Evolutionary conservation across 495 filamentous ascomycete genomes (phyloP).

Genomic region (Xeromyces bisporus): DNA sequence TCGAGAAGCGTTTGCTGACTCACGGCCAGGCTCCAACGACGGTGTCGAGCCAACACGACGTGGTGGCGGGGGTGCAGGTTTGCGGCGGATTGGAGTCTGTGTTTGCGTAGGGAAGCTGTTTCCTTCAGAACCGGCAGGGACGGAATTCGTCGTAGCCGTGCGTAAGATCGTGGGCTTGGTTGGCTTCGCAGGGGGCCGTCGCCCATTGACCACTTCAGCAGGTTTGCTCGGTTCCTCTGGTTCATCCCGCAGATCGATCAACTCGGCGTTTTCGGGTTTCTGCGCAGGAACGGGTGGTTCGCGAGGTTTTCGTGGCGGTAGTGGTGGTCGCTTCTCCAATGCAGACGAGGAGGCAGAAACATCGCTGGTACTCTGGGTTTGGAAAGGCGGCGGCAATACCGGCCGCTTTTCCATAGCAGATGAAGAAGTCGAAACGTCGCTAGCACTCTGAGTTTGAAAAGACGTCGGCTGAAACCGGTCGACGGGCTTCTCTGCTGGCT

Average conservation of each 20-base stretch:
- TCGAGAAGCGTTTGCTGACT: not conserved
- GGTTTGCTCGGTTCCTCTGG: constrained; percentile 4
- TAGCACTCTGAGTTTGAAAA: constrained; percentile 13
- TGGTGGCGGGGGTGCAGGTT: constrained; percentile 30
- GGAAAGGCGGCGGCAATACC: constrained; percentile 2
- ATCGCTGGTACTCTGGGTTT: constrained; percentile 14
- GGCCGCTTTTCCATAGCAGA: not conserved
- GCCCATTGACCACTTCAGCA: constrained; percentile 7
- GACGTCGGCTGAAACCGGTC: constrained; percentile 13
- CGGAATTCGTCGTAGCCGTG: constrained; percentile 13
- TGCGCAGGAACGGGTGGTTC: constrained; percentile 7
- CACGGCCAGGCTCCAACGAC: constrained; percentile 4
- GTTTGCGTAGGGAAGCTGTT: constrained; percentile 6
- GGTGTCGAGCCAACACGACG: constrained; percentile 14
- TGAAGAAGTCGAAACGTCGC: not conserved
- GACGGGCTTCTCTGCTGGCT: constrained; percentile 64
- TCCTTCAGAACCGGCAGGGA: constrained; percentile 1
- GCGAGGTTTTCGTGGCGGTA: constrained; percentile 21
- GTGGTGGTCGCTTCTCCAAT: constrained; percentile 13
- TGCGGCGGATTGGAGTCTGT: constrained; percentile 25
- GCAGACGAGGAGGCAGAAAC: constrained; percentile 15
- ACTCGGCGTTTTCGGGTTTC: constrained; percentile 31
- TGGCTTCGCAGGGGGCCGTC: constrained; percentile 40
- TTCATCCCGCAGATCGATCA: constrained; percentile 50
- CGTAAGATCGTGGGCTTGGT: constrained; percentile 51